Conservation (phyloP, 768 basidiomycete species). For the Mycena capillaripes region DNA sequence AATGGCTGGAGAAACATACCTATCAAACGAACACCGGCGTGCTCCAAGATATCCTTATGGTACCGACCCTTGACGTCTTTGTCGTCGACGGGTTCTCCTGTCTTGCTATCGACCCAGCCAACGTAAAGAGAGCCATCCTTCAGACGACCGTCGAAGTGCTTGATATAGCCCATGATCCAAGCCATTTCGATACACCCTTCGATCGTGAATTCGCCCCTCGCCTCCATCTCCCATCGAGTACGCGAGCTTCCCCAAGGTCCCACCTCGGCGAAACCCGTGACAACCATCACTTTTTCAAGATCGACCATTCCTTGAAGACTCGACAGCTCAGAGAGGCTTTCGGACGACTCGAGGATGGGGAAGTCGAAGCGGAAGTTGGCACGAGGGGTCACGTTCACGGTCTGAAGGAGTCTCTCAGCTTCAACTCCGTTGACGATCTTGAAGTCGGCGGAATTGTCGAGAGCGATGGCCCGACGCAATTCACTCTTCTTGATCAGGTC, state of each 20-base stretch:
- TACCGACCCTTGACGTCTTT: constrained; percentile 96
- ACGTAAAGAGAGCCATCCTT: constrained; percentile 94
- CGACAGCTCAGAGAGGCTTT: constrained; percentile 79
- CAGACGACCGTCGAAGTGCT: constrained; percentile 97
- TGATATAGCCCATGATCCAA: constrained; percentile 99
- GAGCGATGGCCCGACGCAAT: constrained; percentile 91
- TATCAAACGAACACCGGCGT: constrained; percentile 94
- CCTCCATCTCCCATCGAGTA: constrained; percentile 99
- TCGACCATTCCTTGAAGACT: constrained; percentile 92
- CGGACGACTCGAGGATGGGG: constrained; percentile 83
- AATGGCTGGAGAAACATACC: constrained; percentile 63
- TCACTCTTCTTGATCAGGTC: constrained; percentile 89
- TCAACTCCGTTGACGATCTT: constrained; percentile 90
- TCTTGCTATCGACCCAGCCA: constrained; percentile 98
- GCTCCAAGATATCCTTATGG: constrained; percentile 92
- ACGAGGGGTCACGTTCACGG: constrained; percentile 92
- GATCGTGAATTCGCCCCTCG: constrained; percentile 95
- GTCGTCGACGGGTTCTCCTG: constrained; percentile 94
- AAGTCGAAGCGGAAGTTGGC: constrained; percentile 99
- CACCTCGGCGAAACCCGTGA: constrained; percentile 98
- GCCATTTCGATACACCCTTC: constrained; percentile 99
- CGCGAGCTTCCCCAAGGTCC: constrained; percentile 99
- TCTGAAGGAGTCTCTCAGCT: constrained; percentile 93
- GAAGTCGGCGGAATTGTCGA: constrained; percentile 97
- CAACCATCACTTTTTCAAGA: constrained; percentile 94